Evolutionary conservation across 306 rosid species (phyloP), one percentile per base, ranked within the genome.

Genomic region (Glycyrrhiza uralensis): DNA sequence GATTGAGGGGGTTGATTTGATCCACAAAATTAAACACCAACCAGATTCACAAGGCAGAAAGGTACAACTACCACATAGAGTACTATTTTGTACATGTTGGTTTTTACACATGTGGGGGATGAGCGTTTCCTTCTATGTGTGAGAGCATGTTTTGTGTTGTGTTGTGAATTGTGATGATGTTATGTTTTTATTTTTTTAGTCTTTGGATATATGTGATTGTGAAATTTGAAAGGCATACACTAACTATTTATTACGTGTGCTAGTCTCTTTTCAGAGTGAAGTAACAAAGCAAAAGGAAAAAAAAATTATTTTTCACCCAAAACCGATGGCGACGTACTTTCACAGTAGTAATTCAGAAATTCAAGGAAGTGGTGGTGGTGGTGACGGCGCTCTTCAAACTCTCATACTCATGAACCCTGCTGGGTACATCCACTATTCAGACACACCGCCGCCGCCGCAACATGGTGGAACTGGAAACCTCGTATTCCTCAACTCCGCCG

Each of bases 341-440:
- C 99, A 91, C 65, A 85, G 84, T 68, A 85, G 84, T 5, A 91
- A 87, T 80, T 69, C 99, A 10, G 97, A 89, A 61, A 91, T 91
- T 75, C 97, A 86, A 85, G 83, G 86, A 1, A 80, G 89, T 12
- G 29, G 87, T 22, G 29, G 86, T 1, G 81, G 89, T 12, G 29
- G 87, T 22, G 29, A 87, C 14, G 97, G 83, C 28, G 95, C 92
- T 29, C 85, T 94, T 42, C 99, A 94, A 54, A 94, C 99, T 2
- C 92, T 94, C 0, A 80, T 94, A 1, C 90, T 94, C 51, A 94
- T 91, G 99, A 94, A 94, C 76, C 97, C 91, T 1, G 87, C 91
- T 1, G 88, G 86, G 12, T 94, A 91, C 59, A 82, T 87, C 45
- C 96, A 89, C 17, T 91, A 82, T 77, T 82, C 99, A 15, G 99